Evolutionary conservation across 192 early-diverging fungal genomes (phyloP).

Genomic region (Coemansia sp.): DNA sequence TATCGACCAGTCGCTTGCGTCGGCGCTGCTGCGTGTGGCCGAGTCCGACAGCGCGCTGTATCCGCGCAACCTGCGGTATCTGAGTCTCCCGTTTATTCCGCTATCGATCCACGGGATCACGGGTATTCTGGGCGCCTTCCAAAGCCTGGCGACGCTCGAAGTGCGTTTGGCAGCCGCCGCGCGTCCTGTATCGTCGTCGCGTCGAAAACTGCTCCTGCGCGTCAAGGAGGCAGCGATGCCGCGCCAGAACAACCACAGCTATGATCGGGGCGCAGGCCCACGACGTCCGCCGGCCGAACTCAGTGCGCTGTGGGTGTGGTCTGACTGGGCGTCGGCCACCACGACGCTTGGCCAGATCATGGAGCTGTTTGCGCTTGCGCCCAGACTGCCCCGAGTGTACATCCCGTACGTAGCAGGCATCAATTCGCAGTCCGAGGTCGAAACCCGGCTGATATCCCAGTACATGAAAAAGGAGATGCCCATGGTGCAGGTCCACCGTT

Average conservation of each 20-base stretch:
- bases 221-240: constrained; percentile 37
- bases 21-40: constrained; percentile 33
- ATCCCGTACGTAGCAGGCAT: constrained; percentile 43
- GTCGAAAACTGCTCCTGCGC: constrained; percentile 46
- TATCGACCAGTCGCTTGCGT: constrained; percentile 45
- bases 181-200: constrained; percentile 36
- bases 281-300: constrained; percentile 39
- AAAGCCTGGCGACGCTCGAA: constrained; percentile 40
- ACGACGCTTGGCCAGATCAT: constrained; percentile 44
- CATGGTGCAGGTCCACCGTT: constrained; percentile 36
- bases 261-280: neutral
- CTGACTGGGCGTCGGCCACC: constrained; percentile 50
- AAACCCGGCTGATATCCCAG: constrained; percentile 49
- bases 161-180: constrained; percentile 41
- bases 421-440: constrained; percentile 45
- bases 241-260: constrained; percentile 26
- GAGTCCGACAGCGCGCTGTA: constrained; percentile 21
- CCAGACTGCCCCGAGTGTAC: constrained; percentile 39
- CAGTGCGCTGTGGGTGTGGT: constrained; percentile 49
- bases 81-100: constrained; percentile 53
- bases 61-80: constrained; percentile 50
- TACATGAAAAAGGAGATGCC: constrained; percentile 53
- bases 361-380: constrained; percentile 43
- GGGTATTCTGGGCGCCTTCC: constrained; percentile 43
- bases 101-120: constrained; percentile 45